Evolutionary conservation across 208 protist species (phyloP).

Genomic region (Trypanosoma lewisi): DNA sequence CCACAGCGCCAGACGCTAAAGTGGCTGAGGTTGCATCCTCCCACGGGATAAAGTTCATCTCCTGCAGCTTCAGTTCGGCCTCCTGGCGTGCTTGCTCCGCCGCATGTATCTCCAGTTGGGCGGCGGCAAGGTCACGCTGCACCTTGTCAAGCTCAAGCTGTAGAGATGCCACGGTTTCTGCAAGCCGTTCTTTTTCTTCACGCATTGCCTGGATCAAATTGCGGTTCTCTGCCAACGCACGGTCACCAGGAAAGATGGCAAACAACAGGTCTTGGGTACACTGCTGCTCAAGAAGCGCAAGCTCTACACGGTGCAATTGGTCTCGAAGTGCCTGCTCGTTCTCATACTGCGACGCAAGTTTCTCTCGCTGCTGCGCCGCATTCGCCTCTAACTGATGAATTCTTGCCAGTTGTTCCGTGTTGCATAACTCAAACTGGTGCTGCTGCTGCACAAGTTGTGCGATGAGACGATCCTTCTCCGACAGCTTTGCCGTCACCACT

Average conservation of each 20-base stretch:
- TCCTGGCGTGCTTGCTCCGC: constrained; percentile 49
- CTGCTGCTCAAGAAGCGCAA: constrained; percentile 35
- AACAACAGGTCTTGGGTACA: constrained; percentile 50
- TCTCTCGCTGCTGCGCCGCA: constrained; percentile 1
- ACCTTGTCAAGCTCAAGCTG: constrained; percentile 10
- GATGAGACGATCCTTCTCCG: constrained; percentile 20
- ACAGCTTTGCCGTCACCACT: neutral
- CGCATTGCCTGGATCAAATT: constrained; percentile 17
- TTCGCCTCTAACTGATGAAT: constrained; percentile 7
- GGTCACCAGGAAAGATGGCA: constrained; percentile 56
- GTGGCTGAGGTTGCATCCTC: neutral
- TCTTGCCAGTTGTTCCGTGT: constrained; percentile 1
- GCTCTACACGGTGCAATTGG: constrained; percentile 26
- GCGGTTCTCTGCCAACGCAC: constrained; percentile 36
- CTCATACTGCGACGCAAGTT: constrained; percentile 15
- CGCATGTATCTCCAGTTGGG: constrained; percentile 22
- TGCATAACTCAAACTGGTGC: constrained; percentile 4
- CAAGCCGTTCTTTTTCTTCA: constrained; percentile 17
- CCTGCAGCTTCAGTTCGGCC: constrained; percentile 41
- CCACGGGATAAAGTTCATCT: neutral
- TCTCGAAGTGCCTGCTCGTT: constrained; percentile 23
- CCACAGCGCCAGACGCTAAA: neutral
- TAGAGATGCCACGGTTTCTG: constrained; percentile 14
- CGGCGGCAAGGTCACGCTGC: constrained; percentile 9
- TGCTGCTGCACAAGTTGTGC: constrained; percentile 17